These are phyloP conservation scores for Diplocarpon rosae DNA, from an alignment of 2,329 filamentous ascomycete species.

Conservation along the genomic window DNA sequence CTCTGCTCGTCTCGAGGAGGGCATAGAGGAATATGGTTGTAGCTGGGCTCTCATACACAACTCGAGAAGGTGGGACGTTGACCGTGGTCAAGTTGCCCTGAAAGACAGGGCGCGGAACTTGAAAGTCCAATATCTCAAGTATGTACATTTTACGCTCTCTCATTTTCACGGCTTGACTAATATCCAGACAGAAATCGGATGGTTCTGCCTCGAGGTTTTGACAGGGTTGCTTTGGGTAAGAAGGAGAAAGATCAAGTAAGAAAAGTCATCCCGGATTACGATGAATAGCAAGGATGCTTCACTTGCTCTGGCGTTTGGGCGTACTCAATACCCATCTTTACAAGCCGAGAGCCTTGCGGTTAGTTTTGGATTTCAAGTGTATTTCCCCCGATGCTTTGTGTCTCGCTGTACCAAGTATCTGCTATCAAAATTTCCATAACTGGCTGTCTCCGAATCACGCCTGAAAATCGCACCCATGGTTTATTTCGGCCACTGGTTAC, in stretches of 20 bases:
- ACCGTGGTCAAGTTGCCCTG: slow-evolving; percentile 37
- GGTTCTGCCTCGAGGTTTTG: slow-evolving; percentile 33
- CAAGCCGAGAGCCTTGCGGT: too few species aligned
- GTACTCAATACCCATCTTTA: background rate
- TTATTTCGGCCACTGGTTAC: too few species aligned
- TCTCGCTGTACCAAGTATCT: too few species aligned
- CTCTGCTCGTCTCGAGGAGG: slow-evolving; percentile 33
- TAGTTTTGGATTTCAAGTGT: too few species aligned
- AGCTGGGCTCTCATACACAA: slow-evolving; percentile 37
- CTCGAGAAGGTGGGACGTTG: slow-evolving; percentile 25
- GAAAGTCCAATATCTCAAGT: slow-evolving; percentile 35
- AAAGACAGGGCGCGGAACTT: slow-evolving; percentile 45
- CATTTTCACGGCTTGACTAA: slow-evolving; percentile 5
- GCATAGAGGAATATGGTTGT: slow-evolving; percentile 36
- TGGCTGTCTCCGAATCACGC: too few species aligned
- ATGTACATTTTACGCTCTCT: slow-evolving; percentile 16
- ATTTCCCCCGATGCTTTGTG: too few species aligned
- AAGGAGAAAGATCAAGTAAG: slow-evolving; percentile 29
- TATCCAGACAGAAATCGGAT: slow-evolving; percentile 7
- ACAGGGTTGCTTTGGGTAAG: slow-evolving; percentile 31
- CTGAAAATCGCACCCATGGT: too few species aligned
- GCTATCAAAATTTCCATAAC: too few species aligned
- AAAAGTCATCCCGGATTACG: slow-evolving; percentile 16
- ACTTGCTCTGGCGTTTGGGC: background rate
- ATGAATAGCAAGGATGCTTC: background rate